phyloP scores from a whole-genome alignment of 164 flowering plant genomes.

The Dillenia turbinata region DNA sequence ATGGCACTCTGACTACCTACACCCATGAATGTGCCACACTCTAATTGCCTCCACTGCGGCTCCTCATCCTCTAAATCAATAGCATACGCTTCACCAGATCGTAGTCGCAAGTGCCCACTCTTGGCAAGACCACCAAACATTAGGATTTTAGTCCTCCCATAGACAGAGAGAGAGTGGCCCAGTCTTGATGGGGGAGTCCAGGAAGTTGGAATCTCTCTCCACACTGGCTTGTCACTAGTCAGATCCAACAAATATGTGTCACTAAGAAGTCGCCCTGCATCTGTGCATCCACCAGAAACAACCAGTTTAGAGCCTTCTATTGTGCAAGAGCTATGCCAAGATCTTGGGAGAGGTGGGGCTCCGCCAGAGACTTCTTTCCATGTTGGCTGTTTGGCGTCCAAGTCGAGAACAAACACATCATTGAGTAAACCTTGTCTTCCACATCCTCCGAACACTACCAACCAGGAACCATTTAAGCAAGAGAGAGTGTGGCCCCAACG shows the following conservation, averaged over 20 bases:
- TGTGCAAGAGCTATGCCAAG: constrained; percentile 94
- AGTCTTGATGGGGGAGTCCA: constrained; percentile 79
- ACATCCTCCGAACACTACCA: constrained; percentile 86
- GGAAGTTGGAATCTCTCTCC: constrained; percentile 72
- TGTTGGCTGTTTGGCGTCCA: constrained; percentile 81
- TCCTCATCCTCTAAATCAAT: constrained; percentile 71
- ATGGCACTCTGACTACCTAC: constrained; percentile 51
- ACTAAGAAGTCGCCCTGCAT: constrained; percentile 75
- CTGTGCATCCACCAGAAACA: constrained; percentile 87
- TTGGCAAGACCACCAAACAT: constrained; percentile 92
- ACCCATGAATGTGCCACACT: constrained; percentile 42
- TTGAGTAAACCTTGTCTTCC: constrained; percentile 81
- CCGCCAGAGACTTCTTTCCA: constrained; percentile 80
- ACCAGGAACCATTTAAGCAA: constrained; percentile 69
- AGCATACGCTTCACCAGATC: constrained; percentile 78
- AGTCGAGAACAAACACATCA: constrained; percentile 79
- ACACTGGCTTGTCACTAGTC: constrained; percentile 56
- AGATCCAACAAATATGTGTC: constrained; percentile 75
- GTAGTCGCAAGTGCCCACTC: constrained; percentile 62
- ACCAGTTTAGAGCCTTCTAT: constrained; percentile 77
- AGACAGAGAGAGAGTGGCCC: constrained; percentile 86
- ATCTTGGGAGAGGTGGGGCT: constrained; percentile 72
- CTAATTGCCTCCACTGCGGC: constrained; percentile 74
- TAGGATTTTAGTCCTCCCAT: constrained; percentile 62
- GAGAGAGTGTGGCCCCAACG: constrained; percentile 94